phyloP scores from a whole-genome alignment of 176 grass and related monocot species.

The Oryza australiensis region DNA sequence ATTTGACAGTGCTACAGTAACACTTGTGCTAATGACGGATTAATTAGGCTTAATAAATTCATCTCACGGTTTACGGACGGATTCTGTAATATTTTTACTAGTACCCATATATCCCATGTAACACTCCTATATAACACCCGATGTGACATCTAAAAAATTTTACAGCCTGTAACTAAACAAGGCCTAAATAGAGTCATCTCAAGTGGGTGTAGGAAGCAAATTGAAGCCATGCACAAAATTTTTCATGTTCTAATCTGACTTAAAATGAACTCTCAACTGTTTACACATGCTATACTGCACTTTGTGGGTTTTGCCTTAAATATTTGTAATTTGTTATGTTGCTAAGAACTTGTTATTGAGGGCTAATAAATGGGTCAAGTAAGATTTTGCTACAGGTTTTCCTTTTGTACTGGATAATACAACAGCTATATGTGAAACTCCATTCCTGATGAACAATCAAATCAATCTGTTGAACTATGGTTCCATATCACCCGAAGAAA shows the following conservation, averaged over 20 bases:
- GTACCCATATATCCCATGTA: no score
- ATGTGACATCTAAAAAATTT: no score
- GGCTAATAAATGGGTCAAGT: slow-evolving; percentile 61
- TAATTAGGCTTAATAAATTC: no score
- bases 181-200: no score
- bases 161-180: no score
- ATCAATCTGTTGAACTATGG: slow-evolving; percentile 32
- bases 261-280: slow-evolving; percentile 71
- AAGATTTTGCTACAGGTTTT: slow-evolving; percentile 75
- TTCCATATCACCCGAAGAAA: slow-evolving; percentile 40
- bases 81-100: no score
- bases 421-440: slow-evolving; percentile 39
- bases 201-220: slow-evolving; percentile 98
- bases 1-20: no score
- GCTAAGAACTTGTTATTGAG: slow-evolving; percentile 38
- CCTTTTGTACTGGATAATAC: slow-evolving; percentile 21
- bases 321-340: slow-evolving; percentile 2
- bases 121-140: no score
- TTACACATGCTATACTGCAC: slow-evolving; percentile 62
- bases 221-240: slow-evolving; percentile 99
- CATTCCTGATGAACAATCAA: slow-evolving; percentile 43
- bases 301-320: slow-evolving; percentile 26
- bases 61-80: no score
- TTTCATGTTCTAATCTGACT: slow-evolving; percentile 98
- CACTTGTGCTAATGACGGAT: no score